Conservation (phyloP, 2,329 filamentous ascomycete species). For the Aspergillus floridensis region DNA sequence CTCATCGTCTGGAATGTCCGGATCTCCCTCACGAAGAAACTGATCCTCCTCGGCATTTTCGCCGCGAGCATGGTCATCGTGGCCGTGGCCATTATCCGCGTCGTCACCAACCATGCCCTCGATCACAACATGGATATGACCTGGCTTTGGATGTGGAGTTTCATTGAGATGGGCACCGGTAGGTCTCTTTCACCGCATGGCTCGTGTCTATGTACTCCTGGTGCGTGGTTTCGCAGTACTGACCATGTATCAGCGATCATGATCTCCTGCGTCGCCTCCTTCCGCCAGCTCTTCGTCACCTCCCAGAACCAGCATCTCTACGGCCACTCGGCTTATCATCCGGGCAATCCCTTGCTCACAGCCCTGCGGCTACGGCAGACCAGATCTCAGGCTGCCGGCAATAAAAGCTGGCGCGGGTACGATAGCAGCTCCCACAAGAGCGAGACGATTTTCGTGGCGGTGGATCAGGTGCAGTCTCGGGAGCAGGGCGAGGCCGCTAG, state of each 20-base stretch:
- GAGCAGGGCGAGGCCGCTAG: neutral
- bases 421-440: neutral
- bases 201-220: neutral
- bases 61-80: neutral
- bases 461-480: neutral
- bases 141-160: constrained; percentile 6
- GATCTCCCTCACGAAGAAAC: neutral
- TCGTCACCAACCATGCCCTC: neutral
- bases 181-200: neutral
- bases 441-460: neutral
- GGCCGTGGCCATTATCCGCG: neutral
- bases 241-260: neutral
- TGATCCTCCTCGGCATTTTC: neutral
- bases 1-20: neutral
- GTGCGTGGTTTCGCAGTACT: neutral
- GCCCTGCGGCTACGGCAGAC: neutral
- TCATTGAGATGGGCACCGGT: neutral
- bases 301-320: constrained; percentile 9
- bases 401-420: neutral
- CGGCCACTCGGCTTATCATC: neutral
- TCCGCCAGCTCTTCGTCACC: constrained; percentile 17
- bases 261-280: constrained; percentile 13
- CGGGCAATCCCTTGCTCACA: neutral
- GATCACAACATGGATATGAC: neutral
- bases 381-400: neutral